Base-by-base conservation (phyloP, 768 basidiomycete species). In the Xerocomellus dryophilus region DNA sequence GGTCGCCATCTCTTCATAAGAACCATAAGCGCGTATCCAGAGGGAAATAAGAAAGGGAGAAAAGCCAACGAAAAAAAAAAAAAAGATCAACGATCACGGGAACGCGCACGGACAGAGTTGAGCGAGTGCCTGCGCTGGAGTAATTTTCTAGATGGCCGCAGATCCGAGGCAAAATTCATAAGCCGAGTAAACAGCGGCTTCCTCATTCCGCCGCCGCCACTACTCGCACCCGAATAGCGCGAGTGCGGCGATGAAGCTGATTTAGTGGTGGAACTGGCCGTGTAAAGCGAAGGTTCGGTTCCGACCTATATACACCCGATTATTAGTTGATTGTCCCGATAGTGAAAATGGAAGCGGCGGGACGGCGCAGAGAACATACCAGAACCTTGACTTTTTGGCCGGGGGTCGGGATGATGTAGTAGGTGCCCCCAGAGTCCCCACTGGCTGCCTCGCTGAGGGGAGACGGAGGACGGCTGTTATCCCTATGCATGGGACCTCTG, bases 321-420 rank as follows among this genome's bases (percentile, higher is more conserved):
- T 53, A 75, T 77, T 54, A 59, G 61, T 14, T 7, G 60, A 59
- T 57, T 56, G 59, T 48, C 50, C 56, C 46, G 50, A 45, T 43
- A 52, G 47, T 11, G 58, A 54, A 51, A 60, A 52, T 38, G 47
- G 44, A 49, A 7, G 40, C 53, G 21, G 32, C 15, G 36, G 31
- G 47, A 47, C 53, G 39, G 49, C 46, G 62, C 23, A 23, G 32
- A 18, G 5, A 12, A 79, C 88, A 77, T 71, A 88, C 88, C 62
- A 89, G 77, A 57, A 87, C 78, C 66, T 84, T 86, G 52, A 88
- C 80, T 61, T 88, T 90, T 65, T 87, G 85, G n/a, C 85, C 84
- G 11, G 81, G 79, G 11, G 79, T 76, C 4, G 86, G 86, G 38
- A 87, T 76, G 58, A 88, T 81, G 65, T 88, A 89, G 73, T 88